These are phyloP conservation scores for Ustilago trichophora DNA, from an alignment of 1,284 basidiomycete genomes.

Conservation along the genomic window DNA sequence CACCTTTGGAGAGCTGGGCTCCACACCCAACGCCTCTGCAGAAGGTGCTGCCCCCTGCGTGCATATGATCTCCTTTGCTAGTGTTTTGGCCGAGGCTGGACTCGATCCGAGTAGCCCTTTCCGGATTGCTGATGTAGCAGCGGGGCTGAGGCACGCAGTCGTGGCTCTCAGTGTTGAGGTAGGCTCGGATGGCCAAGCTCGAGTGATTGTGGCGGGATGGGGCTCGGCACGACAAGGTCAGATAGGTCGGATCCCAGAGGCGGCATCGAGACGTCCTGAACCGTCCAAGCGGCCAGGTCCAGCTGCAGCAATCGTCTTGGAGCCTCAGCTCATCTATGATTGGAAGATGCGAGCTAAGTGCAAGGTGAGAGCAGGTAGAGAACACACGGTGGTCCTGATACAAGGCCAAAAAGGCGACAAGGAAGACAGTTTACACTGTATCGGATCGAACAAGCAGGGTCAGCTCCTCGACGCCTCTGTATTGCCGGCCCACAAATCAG, in stretches of 20 bases:
- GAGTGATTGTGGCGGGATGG: conserved; percentile 29
- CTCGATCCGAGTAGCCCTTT: conserved; percentile 1
- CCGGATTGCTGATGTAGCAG: conserved; percentile 16
- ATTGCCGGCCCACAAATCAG: background rate
- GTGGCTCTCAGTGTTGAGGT: conserved; percentile 6
- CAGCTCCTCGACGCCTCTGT: conserved; percentile 8
- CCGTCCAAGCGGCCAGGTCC: conserved; percentile 12
- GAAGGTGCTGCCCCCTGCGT: background rate
- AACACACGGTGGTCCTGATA: conserved; percentile 28
- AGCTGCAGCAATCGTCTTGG: conserved; percentile 10
- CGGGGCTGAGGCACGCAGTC: conserved; percentile 29
- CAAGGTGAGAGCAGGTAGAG: conserved; percentile 24
- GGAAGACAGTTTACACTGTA: background rate
- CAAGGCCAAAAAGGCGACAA: background rate
- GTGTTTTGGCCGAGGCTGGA: conserved; percentile 6
- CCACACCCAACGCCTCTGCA: background rate
- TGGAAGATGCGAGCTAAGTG: conserved; percentile 7
- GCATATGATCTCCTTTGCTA: conserved; percentile 22
- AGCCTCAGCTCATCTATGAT: conserved; percentile 34
- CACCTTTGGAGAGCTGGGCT: conserved; percentile 39
- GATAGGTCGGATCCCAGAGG: conserved; percentile 8
- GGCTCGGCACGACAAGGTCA: conserved; percentile 43
- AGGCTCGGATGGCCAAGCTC: background rate
- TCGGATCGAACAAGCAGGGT: conserved; percentile 30
- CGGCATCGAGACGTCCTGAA: background rate